phyloP scores from a whole-genome alignment of 2,329 filamentous ascomycete species.

The Hawksworthiomyces lignivorus region DNA sequence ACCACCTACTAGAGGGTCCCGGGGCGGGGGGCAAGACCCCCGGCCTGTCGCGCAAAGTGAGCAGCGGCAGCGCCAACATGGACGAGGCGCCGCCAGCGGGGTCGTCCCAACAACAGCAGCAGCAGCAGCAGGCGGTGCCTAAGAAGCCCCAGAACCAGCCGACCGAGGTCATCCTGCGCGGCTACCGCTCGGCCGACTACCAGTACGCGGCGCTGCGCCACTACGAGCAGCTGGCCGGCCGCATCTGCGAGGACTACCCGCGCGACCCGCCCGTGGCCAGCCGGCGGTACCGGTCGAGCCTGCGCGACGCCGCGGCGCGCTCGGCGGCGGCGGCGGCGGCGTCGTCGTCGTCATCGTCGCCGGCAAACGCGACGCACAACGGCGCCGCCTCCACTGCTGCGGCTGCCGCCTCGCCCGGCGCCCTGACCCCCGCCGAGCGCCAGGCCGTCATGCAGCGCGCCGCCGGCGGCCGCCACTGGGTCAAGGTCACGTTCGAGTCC shows the following conservation, averaged over 20 bases:
- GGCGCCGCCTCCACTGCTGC: too few species aligned
- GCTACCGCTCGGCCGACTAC: conserved; percentile 58
- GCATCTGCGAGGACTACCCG: conserved; percentile 89
- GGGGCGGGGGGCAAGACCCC: too few species aligned
- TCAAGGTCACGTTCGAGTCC: conserved; percentile 77
- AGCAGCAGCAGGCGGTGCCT: conserved; percentile 16
- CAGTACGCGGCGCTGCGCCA: conserved; percentile 84
- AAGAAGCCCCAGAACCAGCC: conserved; percentile 31
- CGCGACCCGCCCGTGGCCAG: conserved; percentile 69
- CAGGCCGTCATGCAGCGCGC: conserved; percentile 67
- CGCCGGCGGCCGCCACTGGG: conserved; percentile 83
- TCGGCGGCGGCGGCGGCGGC: conserved; percentile 11
- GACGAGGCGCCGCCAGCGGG: conserved; percentile 17
- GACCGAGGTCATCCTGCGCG: conserved; percentile 76
- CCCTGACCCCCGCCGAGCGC: conserved; percentile 64
- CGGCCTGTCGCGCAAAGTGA: conserved; percentile 17
- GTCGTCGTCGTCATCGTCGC: conserved; percentile 9
- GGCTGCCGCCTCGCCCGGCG: too few species aligned
- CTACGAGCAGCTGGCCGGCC: conserved; percentile 78
- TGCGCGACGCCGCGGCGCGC: conserved; percentile 64
- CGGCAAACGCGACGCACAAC: conserved; percentile 25
- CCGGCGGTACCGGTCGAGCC: conserved; percentile 64
- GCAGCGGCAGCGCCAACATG: conserved; percentile 16
- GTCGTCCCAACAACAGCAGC: conserved; percentile 5
- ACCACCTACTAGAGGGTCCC: conserved; percentile 12